Conservation (phyloP, 345 rosid genomes). For the Schrenkiella parvula region DNA sequence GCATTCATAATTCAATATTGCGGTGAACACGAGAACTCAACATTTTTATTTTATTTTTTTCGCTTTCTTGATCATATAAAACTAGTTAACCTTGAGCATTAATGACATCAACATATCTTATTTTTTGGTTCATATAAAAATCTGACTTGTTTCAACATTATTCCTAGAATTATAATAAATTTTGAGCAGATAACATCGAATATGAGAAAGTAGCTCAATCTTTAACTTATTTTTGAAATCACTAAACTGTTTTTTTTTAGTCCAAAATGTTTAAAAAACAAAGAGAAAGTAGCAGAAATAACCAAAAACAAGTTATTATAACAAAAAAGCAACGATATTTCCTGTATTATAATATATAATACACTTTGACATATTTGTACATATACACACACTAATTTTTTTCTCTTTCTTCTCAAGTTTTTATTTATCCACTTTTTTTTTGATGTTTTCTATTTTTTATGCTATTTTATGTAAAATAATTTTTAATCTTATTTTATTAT, state of each 20-base stretch:
- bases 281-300: too few relatives aligned
- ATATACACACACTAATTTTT: too few relatives aligned
- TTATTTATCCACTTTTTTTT: too few relatives aligned
- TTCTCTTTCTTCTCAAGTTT: too few relatives aligned
- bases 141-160: neutral
- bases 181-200: neutral
- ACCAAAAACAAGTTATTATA: too few relatives aligned
- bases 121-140: neutral
- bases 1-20: neutral
- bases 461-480: too few relatives aligned
- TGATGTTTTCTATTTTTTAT: too few relatives aligned
- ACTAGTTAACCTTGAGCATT: neutral
- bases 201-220: neutral
- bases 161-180: neutral
- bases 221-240: neutral
- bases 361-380: too few relatives aligned
- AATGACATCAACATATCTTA: neutral
- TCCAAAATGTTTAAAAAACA: neutral
- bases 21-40: neutral
- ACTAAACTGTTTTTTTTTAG: neutral
- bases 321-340: too few relatives aligned
- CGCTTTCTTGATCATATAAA: neutral
- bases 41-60: neutral
- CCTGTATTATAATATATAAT: too few relatives aligned
- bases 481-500: too few relatives aligned